phyloP scores from a whole-genome alignment of 202 grass and related monocot species.

The Panicum hallii region DNA sequence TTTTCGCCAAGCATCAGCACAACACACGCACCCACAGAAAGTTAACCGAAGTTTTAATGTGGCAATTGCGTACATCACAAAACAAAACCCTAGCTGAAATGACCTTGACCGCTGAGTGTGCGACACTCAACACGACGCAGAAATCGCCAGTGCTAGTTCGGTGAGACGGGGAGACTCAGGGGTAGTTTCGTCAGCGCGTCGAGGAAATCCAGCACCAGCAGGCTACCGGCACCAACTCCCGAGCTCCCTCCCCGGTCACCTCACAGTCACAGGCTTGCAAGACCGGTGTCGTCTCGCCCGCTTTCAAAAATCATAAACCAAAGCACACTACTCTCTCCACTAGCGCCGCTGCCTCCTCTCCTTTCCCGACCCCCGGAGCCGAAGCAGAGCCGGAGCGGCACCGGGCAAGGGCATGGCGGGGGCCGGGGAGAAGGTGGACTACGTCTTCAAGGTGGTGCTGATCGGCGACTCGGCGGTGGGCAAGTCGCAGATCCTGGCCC shows the following conservation, averaged over 20 bases:
- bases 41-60: too few species aligned
- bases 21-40: too few species aligned
- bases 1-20: too few species aligned
- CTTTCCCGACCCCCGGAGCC: constrained; percentile 5
- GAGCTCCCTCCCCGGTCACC: background rate
- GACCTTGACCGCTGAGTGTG: background rate
- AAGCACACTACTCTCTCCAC: background rate
- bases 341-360: background rate
- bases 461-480: constrained; percentile 86
- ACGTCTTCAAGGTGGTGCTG: constrained; percentile 85
- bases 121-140: background rate
- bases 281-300: constrained; percentile 35
- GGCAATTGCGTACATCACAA: too few species aligned
- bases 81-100: too few species aligned
- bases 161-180: background rate
- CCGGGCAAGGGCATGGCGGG: constrained; percentile 15
- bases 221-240: background rate
- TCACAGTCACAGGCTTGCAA: background rate
- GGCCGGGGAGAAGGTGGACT: constrained; percentile 72
- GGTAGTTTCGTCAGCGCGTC: background rate
- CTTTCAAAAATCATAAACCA: constrained; percentile 27
- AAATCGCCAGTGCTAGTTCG: background rate
- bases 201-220: background rate
- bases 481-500: constrained; percentile 81
- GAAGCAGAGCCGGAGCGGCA: background rate